Percentiles rank a stretch among this genome's conserved stretches.
Conservation (phyloP, 1,139 yeast genomes). For the Magnusiomyces suaveolens region DNA sequence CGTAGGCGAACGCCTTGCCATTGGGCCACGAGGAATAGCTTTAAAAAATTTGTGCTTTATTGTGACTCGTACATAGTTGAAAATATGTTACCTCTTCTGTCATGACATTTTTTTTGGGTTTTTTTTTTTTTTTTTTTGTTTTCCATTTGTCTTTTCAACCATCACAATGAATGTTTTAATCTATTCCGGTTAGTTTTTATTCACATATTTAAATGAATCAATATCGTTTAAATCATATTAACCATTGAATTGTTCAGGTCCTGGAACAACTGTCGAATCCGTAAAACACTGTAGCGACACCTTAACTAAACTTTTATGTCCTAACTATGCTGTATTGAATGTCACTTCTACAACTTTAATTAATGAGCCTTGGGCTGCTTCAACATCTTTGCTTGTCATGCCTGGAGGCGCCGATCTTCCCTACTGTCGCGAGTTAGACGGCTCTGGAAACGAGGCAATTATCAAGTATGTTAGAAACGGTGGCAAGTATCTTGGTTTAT, state of each 20-base stretch:
- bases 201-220: background rate
- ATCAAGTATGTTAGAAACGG: slow-evolving; percentile 62
- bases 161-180: slow-evolving; percentile 64
- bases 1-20: no score
- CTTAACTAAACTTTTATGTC: slow-evolving; percentile 64
- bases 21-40: no score
- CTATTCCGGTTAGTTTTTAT: slow-evolving; percentile 42
- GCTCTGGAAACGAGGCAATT: slow-evolving; percentile 54
- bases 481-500: slow-evolving; percentile 75
- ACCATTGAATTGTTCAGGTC: slow-evolving; percentile 35
- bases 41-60: no score
- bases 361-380: slow-evolving; percentile 80
- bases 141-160: background rate
- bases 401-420: slow-evolving; percentile 98
- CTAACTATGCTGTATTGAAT: slow-evolving; percentile 75
- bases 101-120: no score
- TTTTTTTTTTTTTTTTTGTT: no score
- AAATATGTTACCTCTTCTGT: no score
- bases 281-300: slow-evolving; percentile 78
- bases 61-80: no score
- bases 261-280: slow-evolving; percentile 80
- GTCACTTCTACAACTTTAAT: slow-evolving; percentile 53
- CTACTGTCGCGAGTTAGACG: slow-evolving; percentile 59
- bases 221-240: background rate
- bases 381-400: slow-evolving; percentile 68